Evolutionary conservation across 352 stramenopile species (phyloP).

Genomic region (Phytophthora hibernalis): DNA sequence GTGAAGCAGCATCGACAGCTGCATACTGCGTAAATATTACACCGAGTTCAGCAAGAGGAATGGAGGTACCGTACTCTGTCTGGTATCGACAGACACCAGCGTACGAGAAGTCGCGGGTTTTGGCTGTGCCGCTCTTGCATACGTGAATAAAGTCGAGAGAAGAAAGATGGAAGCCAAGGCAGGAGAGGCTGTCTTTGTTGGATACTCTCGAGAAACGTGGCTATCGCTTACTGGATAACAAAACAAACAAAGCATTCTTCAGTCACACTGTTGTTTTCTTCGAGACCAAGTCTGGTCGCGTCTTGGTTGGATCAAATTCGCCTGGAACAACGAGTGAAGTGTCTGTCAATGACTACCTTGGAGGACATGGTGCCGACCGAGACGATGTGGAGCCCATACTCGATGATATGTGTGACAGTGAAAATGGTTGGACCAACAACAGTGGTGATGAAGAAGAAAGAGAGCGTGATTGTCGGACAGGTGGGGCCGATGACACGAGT

Average conservation of each 20-base stretch:
- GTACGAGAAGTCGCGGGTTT: constrained; percentile 7
- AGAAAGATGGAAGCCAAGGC: background rate
- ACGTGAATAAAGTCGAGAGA: constrained; percentile 17
- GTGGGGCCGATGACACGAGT: too few species aligned
- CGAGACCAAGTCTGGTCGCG: background rate
- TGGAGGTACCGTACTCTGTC: constrained; percentile 20
- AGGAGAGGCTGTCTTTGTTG: constrained; percentile 8
- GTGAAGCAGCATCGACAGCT: constrained; percentile 21
- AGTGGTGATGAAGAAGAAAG: too few species aligned
- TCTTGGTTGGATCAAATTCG: too few species aligned
- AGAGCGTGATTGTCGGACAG: too few species aligned
- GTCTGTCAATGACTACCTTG: too few species aligned
- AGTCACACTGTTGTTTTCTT: constrained; percentile 8
- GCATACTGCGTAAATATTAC: constrained; percentile 25
- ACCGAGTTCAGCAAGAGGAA: constrained; percentile 6
- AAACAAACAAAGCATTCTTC: background rate
- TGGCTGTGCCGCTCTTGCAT: constrained; percentile 14
- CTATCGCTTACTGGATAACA: constrained; percentile 5
- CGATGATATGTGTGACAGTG: too few species aligned
- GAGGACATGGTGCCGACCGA: too few species aligned
- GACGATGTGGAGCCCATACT: too few species aligned
- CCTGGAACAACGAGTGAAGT: too few species aligned
- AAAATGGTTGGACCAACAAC: too few species aligned
- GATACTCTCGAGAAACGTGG: constrained; percentile 2
- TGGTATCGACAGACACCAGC: constrained; percentile 9